Conservation (phyloP, 305 asterid genomes). For the Fraxinus velutina region DNA sequence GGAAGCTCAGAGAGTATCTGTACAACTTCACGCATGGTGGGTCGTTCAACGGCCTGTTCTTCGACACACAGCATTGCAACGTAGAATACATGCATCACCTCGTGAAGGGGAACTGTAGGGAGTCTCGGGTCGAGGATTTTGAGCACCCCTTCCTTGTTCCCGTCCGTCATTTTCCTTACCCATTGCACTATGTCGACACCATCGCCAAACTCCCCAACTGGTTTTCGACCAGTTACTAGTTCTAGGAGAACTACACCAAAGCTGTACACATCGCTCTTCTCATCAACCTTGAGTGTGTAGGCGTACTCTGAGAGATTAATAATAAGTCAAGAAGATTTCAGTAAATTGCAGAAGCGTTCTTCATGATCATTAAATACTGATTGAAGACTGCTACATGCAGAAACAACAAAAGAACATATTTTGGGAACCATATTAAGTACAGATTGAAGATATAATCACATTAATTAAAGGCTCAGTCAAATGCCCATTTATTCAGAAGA, state of each 20-base stretch:
- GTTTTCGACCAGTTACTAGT: constrained; percentile 39
- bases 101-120: constrained; percentile 70
- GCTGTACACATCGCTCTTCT: constrained; percentile 51
- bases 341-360: background rate
- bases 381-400: background rate
- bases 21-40: constrained; percentile 92
- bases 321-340: background rate
- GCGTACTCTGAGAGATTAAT: constrained; percentile 37
- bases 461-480: background rate
- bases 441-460: background rate
- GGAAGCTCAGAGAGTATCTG: constrained; percentile 84
- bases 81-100: constrained; percentile 84
- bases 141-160: constrained; percentile 72
- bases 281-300: constrained; percentile 45
- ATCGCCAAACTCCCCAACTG: constrained; percentile 45
- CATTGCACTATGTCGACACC: constrained; percentile 61
- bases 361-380: background rate
- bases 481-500: background rate
- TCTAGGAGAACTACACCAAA: constrained; percentile 46
- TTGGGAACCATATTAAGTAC: background rate
- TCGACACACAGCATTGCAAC: constrained; percentile 91
- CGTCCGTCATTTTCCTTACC: constrained; percentile 74
- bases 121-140: constrained; percentile 76
- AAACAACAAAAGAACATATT: background rate
- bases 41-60: constrained; percentile 85